These are phyloP conservation scores for Sporothrix schenckii DNA, from an alignment of 2,329 filamentous ascomycete species.

Conservation along the genomic window DNA sequence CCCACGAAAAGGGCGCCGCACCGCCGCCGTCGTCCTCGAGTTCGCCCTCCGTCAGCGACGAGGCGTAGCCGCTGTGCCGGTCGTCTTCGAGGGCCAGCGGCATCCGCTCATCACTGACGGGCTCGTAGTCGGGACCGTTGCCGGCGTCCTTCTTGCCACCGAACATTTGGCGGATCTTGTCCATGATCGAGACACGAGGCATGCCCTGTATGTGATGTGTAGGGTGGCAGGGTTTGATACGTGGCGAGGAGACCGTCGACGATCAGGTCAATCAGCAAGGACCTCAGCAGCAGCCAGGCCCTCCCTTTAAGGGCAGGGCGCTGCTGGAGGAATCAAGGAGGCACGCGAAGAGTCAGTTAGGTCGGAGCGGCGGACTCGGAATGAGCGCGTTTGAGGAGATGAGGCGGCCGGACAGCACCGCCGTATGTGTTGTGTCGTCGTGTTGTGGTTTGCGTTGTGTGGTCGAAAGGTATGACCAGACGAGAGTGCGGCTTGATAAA, in stretches of 20 bases:
- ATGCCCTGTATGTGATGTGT: neutral
- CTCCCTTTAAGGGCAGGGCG: conserved; percentile 24
- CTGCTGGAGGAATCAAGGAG: conserved; percentile 1
- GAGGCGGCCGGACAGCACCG: conserved; percentile 21
- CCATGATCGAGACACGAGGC: conserved; percentile 41
- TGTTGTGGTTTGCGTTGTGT: neutral
- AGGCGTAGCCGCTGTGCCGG: conserved; percentile 37
- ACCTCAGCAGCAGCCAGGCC: conserved; percentile 13
- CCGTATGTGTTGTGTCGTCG: neutral
- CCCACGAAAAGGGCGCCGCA: conserved; percentile 71
- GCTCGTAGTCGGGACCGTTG: conserved; percentile 44
- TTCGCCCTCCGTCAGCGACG: conserved; percentile 40
- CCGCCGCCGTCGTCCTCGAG: conserved; percentile 41
- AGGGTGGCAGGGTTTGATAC: neutral
- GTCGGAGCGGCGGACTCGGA: conserved; percentile 4
- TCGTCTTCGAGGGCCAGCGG: conserved; percentile 40
- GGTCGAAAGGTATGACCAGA: neutral
- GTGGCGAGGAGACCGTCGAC: neutral
- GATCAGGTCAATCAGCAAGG: no score
- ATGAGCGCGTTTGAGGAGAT: neutral
- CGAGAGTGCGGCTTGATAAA: neutral
- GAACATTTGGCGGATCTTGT: conserved; percentile 47
- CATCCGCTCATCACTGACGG: conserved; percentile 38
- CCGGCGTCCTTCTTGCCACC: conserved; percentile 38
- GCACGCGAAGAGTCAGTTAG: neutral